phyloP scores from a whole-genome alignment of 2,329 filamentous ascomycete genomes.

The Epicoccum sorghinum region DNA sequence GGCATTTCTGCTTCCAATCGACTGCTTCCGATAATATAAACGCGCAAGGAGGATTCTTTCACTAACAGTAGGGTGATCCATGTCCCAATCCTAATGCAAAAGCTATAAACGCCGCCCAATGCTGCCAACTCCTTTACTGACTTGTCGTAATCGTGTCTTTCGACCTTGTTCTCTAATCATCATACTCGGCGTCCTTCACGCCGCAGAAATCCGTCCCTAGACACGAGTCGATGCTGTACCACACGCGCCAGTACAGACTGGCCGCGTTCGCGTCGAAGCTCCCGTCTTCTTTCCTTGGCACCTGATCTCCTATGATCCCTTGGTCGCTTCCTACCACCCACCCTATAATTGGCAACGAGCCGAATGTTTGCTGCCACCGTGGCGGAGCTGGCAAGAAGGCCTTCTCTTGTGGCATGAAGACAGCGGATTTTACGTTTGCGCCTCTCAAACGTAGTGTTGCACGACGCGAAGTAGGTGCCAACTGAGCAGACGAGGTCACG shows the following conservation, averaged over 20 bases:
- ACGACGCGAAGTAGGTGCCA: slow-evolving; percentile 27
- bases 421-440: slow-evolving; percentile 46
- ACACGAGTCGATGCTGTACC: slow-evolving; percentile 61
- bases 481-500: slow-evolving; percentile 27
- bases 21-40: no score
- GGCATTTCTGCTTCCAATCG: background rate
- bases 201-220: slow-evolving; percentile 68
- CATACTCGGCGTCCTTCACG: slow-evolving; percentile 58
- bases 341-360: slow-evolving; percentile 58
- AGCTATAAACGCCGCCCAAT: slow-evolving; percentile 21
- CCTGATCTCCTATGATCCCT: slow-evolving; percentile 74
- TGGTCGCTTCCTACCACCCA: slow-evolving; percentile 53
- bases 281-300: slow-evolving; percentile 74
- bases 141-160: slow-evolving; percentile 1
- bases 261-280: slow-evolving; percentile 77
- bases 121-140: slow-evolving; percentile 9
- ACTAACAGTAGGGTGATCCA: background rate
- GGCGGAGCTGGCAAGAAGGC: slow-evolving; percentile 54
- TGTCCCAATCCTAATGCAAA: background rate
- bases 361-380: slow-evolving; percentile 50
- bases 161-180: slow-evolving; percentile 30
- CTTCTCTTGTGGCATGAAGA: slow-evolving; percentile 52
- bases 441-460: slow-evolving; percentile 39
- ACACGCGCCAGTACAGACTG: slow-evolving; percentile 66
- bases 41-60: no score